Base-by-base conservation (phyloP, 75 land plant species). In the Cupressus sempervirens region DNA sequence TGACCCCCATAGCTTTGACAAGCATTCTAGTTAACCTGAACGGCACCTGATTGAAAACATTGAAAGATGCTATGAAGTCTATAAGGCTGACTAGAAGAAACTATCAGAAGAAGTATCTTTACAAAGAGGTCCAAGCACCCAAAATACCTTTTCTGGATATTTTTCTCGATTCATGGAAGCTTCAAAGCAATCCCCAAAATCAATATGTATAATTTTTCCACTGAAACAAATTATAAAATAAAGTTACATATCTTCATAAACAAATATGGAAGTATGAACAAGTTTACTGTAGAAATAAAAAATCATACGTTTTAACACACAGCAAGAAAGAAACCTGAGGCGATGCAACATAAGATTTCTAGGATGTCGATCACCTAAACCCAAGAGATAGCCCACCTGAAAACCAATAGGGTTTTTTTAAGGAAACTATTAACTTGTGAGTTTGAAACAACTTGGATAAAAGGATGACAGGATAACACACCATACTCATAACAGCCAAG, bases 401-500 rank as follows among this genome's bases (percentile, higher is more conserved):
- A 88, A 83, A 34, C 26, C 11, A 32, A 45, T n/a, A 79, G 79
- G 3, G 2, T 45, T 11, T 43, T 43, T 26, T 45, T 10, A 38
- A 26, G 26, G 30, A 79, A 77, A n/a, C 50, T n/a, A 0, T 79
- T 45, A 23, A 79, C 32, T 34, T 13, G 29, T 6, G 5, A 23
- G 26, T 4, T 56, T 23, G 20, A 76, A 68, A 54, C 23, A 35
- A 38, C n/a, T 84, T 73, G 38, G 9, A 38, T 35, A 15, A 23
- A 62, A 23, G 41, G 11, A 80, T 76, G 76, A 10, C 26, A 34
- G 29, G 16, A 48, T 11, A n/a, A 76, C 26, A 65, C 90, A 98
- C 99, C 99, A 98, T 98, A 87, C 99, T 98, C 99, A 98, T 98
- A 32, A 98, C 99, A 68, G 98, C 99, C 85, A 98, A 90, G 85